A percentile compares a stretch with the other conserved stretches of the same genome.
Evolutionary conservation across 2,329 filamentous ascomycete genomes (phyloP).

Genomic region (Neodidymelliopsis sp.): DNA sequence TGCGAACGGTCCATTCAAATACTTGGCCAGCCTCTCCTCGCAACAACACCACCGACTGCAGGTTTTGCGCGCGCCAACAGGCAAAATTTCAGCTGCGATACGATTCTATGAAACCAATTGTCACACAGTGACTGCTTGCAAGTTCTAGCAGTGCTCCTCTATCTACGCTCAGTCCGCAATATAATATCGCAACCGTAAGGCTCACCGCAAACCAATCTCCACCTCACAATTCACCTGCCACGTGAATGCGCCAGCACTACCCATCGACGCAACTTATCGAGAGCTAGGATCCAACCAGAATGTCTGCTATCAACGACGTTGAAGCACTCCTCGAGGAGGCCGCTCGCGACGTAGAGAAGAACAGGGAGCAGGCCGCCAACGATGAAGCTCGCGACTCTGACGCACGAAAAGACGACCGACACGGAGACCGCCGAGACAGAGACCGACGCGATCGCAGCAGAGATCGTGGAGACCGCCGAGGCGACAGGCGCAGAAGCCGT

Average conservation of each 20-base stretch:
- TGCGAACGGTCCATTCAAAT: slow-evolving; percentile 12
- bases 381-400: slow-evolving; percentile 40
- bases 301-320: slow-evolving; percentile 70
- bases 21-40: slow-evolving; percentile 8
- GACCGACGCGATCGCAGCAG: slow-evolving; percentile 42
- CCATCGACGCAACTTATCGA: slow-evolving; percentile 35
- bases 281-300: slow-evolving; percentile 29
- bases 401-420: slow-evolving; percentile 38
- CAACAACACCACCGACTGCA: slow-evolving; percentile 17
- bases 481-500: slow-evolving; percentile 43
- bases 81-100: slow-evolving; percentile 19
- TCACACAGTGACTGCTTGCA: slow-evolving; percentile 17
- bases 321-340: slow-evolving; percentile 83
- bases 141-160: slow-evolving; percentile 26
- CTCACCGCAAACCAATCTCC: slow-evolving; percentile 26
- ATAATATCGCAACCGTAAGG: slow-evolving; percentile 30
- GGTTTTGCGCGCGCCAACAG: slow-evolving; percentile 20
- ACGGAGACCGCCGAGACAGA: slow-evolving; percentile 35
- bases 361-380: slow-evolving; percentile 25
- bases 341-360: slow-evolving; percentile 32
- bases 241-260: slow-evolving; percentile 33
- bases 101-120: slow-evolving; percentile 21
- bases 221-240: slow-evolving; percentile 24
- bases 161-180: slow-evolving; percentile 27
- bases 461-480: slow-evolving; percentile 40